Percentiles rank a stretch among this genome's conserved stretches.
These are phyloP conservation scores for Naganishia sp. DNA, from an alignment of 1,284 basidiomycete species.

Conservation along the genomic window DNA sequence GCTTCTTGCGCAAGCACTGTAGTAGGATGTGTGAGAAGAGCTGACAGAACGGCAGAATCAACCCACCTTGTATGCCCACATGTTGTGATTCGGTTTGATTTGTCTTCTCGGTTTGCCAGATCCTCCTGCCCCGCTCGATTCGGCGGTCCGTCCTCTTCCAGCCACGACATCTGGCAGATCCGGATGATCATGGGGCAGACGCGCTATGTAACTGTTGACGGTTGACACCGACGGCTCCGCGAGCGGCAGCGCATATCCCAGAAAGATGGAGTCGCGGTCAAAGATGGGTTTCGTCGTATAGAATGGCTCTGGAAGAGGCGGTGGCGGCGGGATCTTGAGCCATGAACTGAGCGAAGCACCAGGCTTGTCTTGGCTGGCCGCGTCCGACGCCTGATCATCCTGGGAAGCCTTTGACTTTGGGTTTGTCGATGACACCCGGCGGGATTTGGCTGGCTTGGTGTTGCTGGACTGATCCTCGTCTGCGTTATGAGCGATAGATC, in stretches of 20 bases:
- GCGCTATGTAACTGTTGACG: conserved; percentile 26
- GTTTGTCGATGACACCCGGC: conserved; percentile 5
- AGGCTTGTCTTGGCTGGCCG: neutral
- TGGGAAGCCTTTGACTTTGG: neutral
- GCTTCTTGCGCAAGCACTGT: conserved; percentile 24
- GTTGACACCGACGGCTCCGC: conserved; percentile 14
- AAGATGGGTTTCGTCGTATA: conserved; percentile 26
- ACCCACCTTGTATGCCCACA: conserved; percentile 34
- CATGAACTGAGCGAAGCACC: conserved; percentile 18
- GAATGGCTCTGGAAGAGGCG: conserved; percentile 26
- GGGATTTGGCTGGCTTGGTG: conserved; percentile 1
- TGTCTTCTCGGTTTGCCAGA: conserved; percentile 13
- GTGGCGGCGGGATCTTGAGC: conserved; percentile 23
- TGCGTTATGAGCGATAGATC: neutral
- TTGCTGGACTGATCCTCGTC: neutral
- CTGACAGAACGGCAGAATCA: neutral
- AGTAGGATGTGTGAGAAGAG: neutral
- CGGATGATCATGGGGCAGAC: conserved; percentile 28
- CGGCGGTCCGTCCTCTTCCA: conserved; percentile 20
- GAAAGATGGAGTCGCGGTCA: conserved; percentile 31
- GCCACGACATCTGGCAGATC: conserved; percentile 33
- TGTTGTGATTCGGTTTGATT: conserved; percentile 34
- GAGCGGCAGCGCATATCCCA: conserved; percentile 32
- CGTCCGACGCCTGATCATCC: neutral
- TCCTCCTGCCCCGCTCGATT: neutral